Evolutionary conservation across 2,329 filamentous ascomycete genomes (phyloP), one percentile per base, ranked within the genome.

Genomic region (Knufia fluminis): DNA sequence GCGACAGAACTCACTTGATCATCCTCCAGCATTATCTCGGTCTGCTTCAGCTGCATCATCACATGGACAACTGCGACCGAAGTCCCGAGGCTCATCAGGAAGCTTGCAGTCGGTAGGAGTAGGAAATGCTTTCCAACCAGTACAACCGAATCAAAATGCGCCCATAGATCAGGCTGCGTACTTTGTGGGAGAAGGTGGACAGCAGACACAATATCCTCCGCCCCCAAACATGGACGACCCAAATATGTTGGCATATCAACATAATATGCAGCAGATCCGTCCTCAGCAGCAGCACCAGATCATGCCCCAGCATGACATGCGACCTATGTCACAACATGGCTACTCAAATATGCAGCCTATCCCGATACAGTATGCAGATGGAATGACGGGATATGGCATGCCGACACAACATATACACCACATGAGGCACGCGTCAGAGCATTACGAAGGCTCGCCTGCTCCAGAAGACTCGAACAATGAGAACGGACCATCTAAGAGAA

Each of bases 41-140:
- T 70, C 68, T 6, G 67, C 67, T 54, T 68, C 63, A 22, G 57
- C 62, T 47, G 52, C 66, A n/a, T 69, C 68, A 10, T 36, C 41
- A 8, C 63, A 66, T 45, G 63, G 60, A 52, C 28, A 63, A 61
- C 66, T 65, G 45, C 68, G 67, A 46, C 67, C 70, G 45, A 63
- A 69, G 48, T 73, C 70, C 28, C 62, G 69, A 61, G 70, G 68
- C 28, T 72, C 69, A 40, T 72, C 70, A 8, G 66, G 69, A 28
- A 73, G 70, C 54, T 67, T 72, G 43, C 69, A 72, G 53, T 72
- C 70, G n/a, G 70, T 63, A 52, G 57, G 54, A 28, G 56, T 58
- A 17, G 57, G 55, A 41, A 55, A 50, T 49, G 52, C 54, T 22
- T 59, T 59, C 44, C 57, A 57, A 42, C 57, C 53, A 10, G 26